These are phyloP conservation scores for Alternaria dauci DNA, from an alignment of 2,329 filamentous ascomycete species.

Conservation along the genomic window DNA sequence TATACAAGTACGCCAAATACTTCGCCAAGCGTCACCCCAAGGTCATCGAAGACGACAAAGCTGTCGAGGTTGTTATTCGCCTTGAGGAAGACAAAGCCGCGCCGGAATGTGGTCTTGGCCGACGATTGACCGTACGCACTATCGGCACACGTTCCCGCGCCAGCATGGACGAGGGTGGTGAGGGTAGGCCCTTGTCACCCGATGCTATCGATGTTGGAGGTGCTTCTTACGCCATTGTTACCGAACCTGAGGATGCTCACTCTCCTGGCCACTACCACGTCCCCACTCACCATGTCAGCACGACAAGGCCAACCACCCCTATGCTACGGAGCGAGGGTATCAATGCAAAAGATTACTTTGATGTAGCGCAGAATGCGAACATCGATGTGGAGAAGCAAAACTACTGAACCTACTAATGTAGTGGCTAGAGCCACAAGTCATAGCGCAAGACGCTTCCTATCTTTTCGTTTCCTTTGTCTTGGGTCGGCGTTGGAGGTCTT, in stretches of 20 bases:
- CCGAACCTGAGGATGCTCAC: neutral
- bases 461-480: neutral
- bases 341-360: conserved; percentile 8
- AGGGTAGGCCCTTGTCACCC: neutral
- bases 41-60: conserved; percentile 58
- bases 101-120: conserved; percentile 23
- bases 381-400: conserved; percentile 6
- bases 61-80: conserved; percentile 41
- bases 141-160: conserved; percentile 8
- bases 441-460: neutral
- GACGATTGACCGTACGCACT: conserved; percentile 34
- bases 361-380: neutral
- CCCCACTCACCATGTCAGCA: neutral
- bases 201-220: conserved; percentile 1
- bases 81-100: conserved; percentile 30
- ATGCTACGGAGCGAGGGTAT: conserved; percentile 10
- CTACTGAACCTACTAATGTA: neutral
- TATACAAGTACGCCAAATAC: conserved; percentile 58
- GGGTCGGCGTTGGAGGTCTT: neutral
- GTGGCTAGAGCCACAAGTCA: neutral
- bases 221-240: neutral
- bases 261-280: neutral
- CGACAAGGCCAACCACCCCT: conserved; percentile 3
- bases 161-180: conserved; percentile 2
- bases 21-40: conserved; percentile 59